Evolutionary conservation across 192 early-diverging fungal genomes (phyloP).

Genomic region (Ambispora gerdemannii): DNA sequence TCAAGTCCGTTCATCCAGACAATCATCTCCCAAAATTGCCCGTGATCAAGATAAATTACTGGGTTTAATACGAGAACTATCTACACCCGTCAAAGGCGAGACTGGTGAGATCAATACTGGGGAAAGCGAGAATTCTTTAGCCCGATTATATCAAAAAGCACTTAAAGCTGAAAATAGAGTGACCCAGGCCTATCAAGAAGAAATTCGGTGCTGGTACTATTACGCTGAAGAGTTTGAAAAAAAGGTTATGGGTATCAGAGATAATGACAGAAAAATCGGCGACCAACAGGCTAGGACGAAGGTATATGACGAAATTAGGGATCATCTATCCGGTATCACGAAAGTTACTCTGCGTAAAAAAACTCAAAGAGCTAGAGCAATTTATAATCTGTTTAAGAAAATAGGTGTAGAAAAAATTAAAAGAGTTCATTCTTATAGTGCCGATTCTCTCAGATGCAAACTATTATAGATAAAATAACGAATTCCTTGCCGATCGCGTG

Average conservation of each 20-base stretch:
- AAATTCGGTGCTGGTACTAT: conserved; percentile 18
- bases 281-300: not conserved
- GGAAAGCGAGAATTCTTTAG: not conserved
- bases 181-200: not conserved
- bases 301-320: conserved; percentile 7
- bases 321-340: not conserved
- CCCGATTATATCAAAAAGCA: not conserved
- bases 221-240: conserved; percentile 2
- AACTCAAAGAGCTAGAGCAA: conserved; percentile 7
- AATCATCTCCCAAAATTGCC: not conserved
- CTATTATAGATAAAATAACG: too few species aligned
- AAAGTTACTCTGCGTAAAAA: conserved; percentile 13
- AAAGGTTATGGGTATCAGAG: conserved; percentile 1
- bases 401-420: conserved; percentile 10
- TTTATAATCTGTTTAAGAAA: conserved; percentile 3
- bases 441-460: not conserved
- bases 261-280: not conserved
- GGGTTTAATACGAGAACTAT: conserved; percentile 6
- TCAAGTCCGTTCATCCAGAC: too few species aligned
- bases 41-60: not conserved
- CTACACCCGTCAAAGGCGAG: not conserved
- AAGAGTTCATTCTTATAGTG: not conserved
- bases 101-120: not conserved
- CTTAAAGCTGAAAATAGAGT: not conserved
- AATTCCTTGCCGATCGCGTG: not conserved